Evolutionary conservation across 768 basidiomycete genomes (phyloP), one percentile per base, ranked within the genome.

Genomic region (Dentipellis fragilis): DNA sequence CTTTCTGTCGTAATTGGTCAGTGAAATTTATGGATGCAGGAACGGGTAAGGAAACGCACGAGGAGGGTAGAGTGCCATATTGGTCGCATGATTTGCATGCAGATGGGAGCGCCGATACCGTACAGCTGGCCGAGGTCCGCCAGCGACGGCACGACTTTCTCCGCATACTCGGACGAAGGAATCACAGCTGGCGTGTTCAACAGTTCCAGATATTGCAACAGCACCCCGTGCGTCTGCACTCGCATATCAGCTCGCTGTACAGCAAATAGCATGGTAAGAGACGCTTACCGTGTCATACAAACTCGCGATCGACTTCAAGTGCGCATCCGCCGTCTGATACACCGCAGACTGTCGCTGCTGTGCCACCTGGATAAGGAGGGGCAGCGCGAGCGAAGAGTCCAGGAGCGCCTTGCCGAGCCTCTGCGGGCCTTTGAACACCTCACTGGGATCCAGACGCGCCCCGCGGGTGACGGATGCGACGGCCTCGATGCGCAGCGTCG

Each of bases 81-180:
- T 12, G 95, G 93, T 14, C 96, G 82, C 39, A 91, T 79, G 56
- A 98, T 86, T 66, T 94, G 92, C 89, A 98, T 96, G 53, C 93
- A 91, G 55, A 96, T 85, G 11, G 89, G 81, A 38, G 88, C 82
- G 57, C 84, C 82, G 47, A 99, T 81, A 7, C 87, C 89, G 68
- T 87, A 98, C 39, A 77, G 75, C 52, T 79, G 74, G 52, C 84
- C 84, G 9, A 98, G 77, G 29, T 89, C 86, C 1, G 72, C 70
- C 10, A 96, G 72, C 16, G 88, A 72, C 4, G 95, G 94, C 6
- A 94, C 71, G 21, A 91, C 73, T 62, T 79, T 81, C 45, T 77
- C 77, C 16, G 84, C 80, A 63, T 93, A 94, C 54, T 90, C 87
- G 55, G 84, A 76, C 0, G 85, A 71, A 14, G 80, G 65, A 19